phyloP scores from a whole-genome alignment of 768 basidiomycete species.

The Crassisporium funariophilum region DNA sequence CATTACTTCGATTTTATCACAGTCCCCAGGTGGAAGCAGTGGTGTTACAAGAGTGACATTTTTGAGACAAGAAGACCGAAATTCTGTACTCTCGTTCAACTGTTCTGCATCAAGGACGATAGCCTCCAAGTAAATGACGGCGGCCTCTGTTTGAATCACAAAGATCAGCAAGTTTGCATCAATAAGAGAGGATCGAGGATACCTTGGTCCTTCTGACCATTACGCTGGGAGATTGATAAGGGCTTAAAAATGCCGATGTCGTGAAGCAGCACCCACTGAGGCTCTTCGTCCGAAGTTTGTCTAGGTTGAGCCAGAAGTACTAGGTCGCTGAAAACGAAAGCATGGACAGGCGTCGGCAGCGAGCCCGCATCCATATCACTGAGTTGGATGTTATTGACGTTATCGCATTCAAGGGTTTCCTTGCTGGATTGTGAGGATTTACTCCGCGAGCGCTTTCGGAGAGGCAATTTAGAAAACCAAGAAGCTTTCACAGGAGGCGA shows the following conservation, averaged over 20 bases:
- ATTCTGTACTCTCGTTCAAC: constrained; percentile 19
- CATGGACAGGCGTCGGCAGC: constrained; percentile 29
- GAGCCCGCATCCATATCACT: constrained; percentile 5
- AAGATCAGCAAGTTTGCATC: constrained; percentile 3
- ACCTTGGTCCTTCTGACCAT: constrained; percentile 18
- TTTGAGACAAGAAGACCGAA: constrained; percentile 18
- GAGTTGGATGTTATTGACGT: neutral
- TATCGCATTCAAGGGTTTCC: constrained; percentile 1
- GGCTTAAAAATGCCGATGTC: constrained; percentile 50
- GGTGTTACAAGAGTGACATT: constrained; percentile 21
- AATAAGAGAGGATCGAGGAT: neutral
- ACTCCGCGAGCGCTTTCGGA: constrained; percentile 19
- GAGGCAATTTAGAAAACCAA: constrained; percentile 29
- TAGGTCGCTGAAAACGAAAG: constrained; percentile 69
- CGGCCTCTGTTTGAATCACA: constrained; percentile 10
- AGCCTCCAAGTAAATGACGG: constrained; percentile 19
- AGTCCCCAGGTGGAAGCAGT: neutral
- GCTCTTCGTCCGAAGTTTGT: constrained; percentile 16
- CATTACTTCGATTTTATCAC: constrained; percentile 3
- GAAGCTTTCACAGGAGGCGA: constrained; percentile 23
- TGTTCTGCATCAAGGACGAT: constrained; percentile 15
- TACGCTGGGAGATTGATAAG: constrained; percentile 36
- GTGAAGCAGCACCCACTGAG: constrained; percentile 29
- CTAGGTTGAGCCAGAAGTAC: constrained; percentile 55
- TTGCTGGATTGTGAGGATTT: constrained; percentile 16